These are phyloP conservation scores for Volvox africanus DNA, from an alignment of 139 green algal species.

Conservation along the genomic window DNA sequence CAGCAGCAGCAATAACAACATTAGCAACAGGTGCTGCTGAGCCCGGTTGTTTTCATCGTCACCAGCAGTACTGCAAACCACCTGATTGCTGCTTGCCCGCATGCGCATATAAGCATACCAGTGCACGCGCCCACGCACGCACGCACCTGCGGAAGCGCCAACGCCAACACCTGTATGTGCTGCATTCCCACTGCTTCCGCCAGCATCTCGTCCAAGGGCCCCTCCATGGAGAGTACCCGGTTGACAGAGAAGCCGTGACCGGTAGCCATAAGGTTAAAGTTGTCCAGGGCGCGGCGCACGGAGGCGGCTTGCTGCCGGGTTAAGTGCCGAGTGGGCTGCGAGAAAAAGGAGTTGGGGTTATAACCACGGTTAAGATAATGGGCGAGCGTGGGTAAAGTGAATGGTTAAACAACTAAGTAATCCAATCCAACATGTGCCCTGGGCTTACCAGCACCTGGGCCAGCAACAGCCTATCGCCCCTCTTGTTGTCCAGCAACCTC, in stretches of 20 bases:
- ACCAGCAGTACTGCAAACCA: too few species aligned
- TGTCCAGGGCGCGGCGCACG: slow-evolving; percentile 36
- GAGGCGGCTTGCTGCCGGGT: slow-evolving; percentile 38
- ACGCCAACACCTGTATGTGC: slow-evolving; percentile 29
- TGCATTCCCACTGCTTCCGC: slow-evolving; percentile 17
- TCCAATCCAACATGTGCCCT: background rate
- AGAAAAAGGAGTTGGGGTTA: background rate
- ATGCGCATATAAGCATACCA: too few species aligned
- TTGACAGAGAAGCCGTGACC: slow-evolving; percentile 31
- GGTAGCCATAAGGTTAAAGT: slow-evolving; percentile 38
- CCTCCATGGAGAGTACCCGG: slow-evolving; percentile 40
- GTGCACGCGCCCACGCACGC: too few species aligned
- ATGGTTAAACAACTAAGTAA: background rate
- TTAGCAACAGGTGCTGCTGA: too few species aligned
- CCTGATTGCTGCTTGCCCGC: too few species aligned
- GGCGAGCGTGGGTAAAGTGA: background rate
- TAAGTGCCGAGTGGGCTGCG: slow-evolving; percentile 23
- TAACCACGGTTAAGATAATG: background rate
- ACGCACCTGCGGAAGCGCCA: slow-evolving; percentile 36
- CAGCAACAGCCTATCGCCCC: slow-evolving; percentile 51
- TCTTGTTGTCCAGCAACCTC: slow-evolving; percentile 25
- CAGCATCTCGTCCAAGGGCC: slow-evolving; percentile 20
- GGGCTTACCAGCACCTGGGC: slow-evolving; percentile 47
- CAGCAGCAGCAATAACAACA: too few species aligned
- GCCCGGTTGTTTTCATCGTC: too few species aligned